These are phyloP conservation scores for Saturnispora dispora DNA, from an alignment of 805 yeast genomes.

Conservation along the genomic window DNA sequence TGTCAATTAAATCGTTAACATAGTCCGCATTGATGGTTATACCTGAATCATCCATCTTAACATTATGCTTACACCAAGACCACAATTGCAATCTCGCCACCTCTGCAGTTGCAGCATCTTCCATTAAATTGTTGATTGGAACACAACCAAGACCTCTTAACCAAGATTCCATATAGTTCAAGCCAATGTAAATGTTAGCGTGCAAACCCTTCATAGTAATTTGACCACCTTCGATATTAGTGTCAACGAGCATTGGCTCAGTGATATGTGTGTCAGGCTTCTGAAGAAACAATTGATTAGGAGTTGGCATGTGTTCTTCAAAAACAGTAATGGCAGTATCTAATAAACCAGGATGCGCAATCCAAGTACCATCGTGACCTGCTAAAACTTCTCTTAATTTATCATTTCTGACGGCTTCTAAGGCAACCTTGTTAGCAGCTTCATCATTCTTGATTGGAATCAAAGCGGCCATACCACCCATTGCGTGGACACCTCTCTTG, in stretches of 20 bases:
- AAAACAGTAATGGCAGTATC: slow-evolving; percentile 64
- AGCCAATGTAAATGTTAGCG: slow-evolving; percentile 65
- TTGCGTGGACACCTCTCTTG: slow-evolving; percentile 72
- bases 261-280: slow-evolving; percentile 31
- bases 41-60: slow-evolving; percentile 48
- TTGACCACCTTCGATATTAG: slow-evolving; percentile 51
- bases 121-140: slow-evolving; percentile 79
- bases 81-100: slow-evolving; percentile 74
- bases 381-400: slow-evolving; percentile 67
- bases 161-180: slow-evolving; percentile 82
- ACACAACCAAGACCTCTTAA: slow-evolving; percentile 77
- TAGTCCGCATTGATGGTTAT: slow-evolving; percentile 50
- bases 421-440: slow-evolving; percentile 53
- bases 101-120: slow-evolving; percentile 86
- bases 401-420: slow-evolving; percentile 66
- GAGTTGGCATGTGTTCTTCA: slow-evolving; percentile 71
- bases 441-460: slow-evolving; percentile 70
- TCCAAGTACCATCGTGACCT: slow-evolving; percentile 88
- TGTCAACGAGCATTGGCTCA: slow-evolving; percentile 52
- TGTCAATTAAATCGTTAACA: slow-evolving; percentile 47
- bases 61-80: slow-evolving; percentile 77
- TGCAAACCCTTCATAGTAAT: slow-evolving; percentile 65
- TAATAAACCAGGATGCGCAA: slow-evolving; percentile 79
- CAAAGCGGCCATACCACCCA: slow-evolving; percentile 90
- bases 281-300: slow-evolving; percentile 60